These are phyloP conservation scores for Peronospora belbahrii DNA, from an alignment of 352 stramenopile genomes.

Conservation along the genomic window DNA sequence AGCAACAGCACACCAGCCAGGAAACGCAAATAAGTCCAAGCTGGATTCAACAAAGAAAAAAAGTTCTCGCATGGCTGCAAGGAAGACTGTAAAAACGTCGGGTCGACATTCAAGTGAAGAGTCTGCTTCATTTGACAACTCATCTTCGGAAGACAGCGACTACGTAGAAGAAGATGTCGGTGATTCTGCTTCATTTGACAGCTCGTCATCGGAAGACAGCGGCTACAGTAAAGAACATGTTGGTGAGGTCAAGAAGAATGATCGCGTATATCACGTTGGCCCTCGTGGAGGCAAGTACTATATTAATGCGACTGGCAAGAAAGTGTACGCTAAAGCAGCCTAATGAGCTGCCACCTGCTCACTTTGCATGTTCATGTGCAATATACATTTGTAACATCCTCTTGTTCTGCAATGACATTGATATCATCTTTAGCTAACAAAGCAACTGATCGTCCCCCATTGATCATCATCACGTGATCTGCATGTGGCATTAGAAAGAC, in stretches of 20 bases:
- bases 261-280: slow-evolving; percentile 13
- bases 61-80: neutral
- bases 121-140: neutral
- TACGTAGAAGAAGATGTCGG: neutral
- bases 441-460: too few species aligned
- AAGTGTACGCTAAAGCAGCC: slow-evolving; percentile 16
- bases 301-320: slow-evolving; percentile 21
- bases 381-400: neutral
- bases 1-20: neutral
- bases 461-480: neutral
- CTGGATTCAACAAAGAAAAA: slow-evolving; percentile 2
- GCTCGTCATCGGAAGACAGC: too few species aligned
- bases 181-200: neutral
- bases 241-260: neutral
- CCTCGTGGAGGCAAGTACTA: slow-evolving; percentile 28
- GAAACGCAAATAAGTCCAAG: slow-evolving; percentile 5
- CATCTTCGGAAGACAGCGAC: neutral
- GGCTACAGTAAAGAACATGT: neutral
- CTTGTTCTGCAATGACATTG: too few species aligned
- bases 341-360: neutral
- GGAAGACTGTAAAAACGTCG: slow-evolving; percentile 2
- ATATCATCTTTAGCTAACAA: too few species aligned
- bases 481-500: neutral
- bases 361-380: neutral
- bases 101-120: slow-evolving; percentile 1